These are phyloP conservation scores for Handroanthus guayacan DNA, from an alignment of 257 asterid genomes.

Conservation along the genomic window DNA sequence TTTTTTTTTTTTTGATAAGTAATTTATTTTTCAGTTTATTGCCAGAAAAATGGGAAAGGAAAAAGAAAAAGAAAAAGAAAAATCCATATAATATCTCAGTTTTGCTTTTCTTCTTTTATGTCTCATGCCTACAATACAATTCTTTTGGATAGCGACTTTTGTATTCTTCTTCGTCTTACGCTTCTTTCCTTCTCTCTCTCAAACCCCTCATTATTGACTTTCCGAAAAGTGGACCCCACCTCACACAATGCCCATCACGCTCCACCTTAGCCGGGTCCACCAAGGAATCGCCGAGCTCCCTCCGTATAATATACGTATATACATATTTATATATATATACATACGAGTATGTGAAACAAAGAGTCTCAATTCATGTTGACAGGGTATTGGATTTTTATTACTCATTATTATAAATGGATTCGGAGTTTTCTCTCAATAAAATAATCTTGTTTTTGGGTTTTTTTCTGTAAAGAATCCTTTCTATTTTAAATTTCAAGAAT, in stretches of 20 bases:
- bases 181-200: neutral
- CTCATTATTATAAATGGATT: constrained; percentile 40
- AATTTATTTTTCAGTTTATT: neutral
- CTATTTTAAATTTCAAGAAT: constrained; percentile 19
- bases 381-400: constrained; percentile 24
- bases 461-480: constrained; percentile 19
- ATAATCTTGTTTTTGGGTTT: constrained; percentile 24
- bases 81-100: constrained; percentile 24
- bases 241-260: constrained; percentile 40
- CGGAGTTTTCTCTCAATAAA: constrained; percentile 10
- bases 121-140: constrained; percentile 25
- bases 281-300: constrained; percentile 35
- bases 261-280: constrained; percentile 55
- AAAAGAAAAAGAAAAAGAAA: neutral
- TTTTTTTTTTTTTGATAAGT: neutral
- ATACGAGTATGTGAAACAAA: neutral
- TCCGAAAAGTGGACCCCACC: constrained; percentile 40
- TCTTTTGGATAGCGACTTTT: constrained; percentile 43
- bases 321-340: neutral
- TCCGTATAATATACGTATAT: constrained; percentile 36
- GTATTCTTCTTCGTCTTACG: constrained; percentile 32
- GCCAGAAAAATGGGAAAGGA: neutral
- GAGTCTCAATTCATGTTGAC: constrained; percentile 32
- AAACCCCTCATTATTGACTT: constrained; percentile 46
- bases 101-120: constrained; percentile 12